Evolutionary conservation across 2,329 filamentous ascomycete genomes (phyloP).

Genomic region (Cephalotrichum gorgonifer): DNA sequence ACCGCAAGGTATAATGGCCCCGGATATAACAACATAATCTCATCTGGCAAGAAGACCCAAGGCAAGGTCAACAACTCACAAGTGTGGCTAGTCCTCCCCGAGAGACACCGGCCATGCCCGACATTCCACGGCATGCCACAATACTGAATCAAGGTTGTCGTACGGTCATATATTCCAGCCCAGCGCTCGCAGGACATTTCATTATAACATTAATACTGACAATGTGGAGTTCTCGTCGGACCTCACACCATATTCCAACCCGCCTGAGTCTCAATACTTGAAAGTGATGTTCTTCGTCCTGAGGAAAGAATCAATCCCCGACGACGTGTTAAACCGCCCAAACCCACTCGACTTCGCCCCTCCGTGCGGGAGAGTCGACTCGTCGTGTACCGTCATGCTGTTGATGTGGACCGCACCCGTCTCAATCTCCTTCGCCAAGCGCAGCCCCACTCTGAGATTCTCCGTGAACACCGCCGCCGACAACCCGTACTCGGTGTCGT

Average conservation of each 20-base stretch:
- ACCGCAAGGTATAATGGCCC: too few relatives aligned
- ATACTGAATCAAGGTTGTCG: too few relatives aligned
- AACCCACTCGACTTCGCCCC: conserved; percentile 55
- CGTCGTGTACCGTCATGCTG: conserved; percentile 55
- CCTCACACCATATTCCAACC: neutral
- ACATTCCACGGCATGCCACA: too few relatives aligned
- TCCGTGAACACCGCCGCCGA: conserved; percentile 61
- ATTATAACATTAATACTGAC: too few relatives aligned
- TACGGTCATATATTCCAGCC: too few relatives aligned
- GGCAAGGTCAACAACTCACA: too few relatives aligned
- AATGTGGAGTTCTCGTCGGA: too few relatives aligned
- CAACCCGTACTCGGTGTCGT: conserved; percentile 75
- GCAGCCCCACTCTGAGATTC: conserved; percentile 49
- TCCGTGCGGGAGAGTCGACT: conserved; percentile 52
- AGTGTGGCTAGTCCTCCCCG: too few relatives aligned
- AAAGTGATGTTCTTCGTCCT: conserved; percentile 56
- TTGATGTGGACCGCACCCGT: conserved; percentile 61
- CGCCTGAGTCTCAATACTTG: conserved; percentile 17
- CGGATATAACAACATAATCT: too few relatives aligned
- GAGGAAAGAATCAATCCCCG: conserved; percentile 51
- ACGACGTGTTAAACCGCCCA: conserved; percentile 45
- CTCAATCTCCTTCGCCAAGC: conserved; percentile 54
- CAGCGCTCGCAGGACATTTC: too few relatives aligned
- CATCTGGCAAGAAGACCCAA: too few relatives aligned
- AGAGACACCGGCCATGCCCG: too few relatives aligned